Conservation (phyloP, 805 yeast species). For the Allodekkera sacchari region DNA sequence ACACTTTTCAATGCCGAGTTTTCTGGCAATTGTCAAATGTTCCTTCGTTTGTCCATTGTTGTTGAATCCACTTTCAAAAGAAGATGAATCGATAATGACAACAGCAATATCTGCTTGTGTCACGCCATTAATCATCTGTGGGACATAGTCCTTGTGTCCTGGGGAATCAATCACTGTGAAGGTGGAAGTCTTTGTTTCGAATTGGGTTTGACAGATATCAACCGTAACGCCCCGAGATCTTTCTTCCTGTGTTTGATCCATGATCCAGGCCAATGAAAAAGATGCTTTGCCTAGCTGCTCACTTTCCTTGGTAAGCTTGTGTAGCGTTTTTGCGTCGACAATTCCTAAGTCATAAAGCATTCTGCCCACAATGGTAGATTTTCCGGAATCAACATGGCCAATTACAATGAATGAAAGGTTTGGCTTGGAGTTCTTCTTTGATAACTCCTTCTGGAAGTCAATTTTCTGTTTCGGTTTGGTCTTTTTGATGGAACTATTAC, state of each 20-base stretch:
- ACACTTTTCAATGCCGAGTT: constrained; percentile 53
- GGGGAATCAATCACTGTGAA: constrained; percentile 80
- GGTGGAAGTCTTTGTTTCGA: constrained; percentile 45
- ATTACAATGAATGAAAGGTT: constrained; percentile 67
- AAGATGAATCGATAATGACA: constrained; percentile 65
- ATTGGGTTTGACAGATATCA: constrained; percentile 62
- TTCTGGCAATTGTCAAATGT: constrained; percentile 61
- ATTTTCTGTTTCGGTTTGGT: constrained; percentile 37
- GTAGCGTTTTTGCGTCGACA: constrained; percentile 55
- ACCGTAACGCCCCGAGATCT: constrained; percentile 71
- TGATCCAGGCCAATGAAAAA: constrained; percentile 77
- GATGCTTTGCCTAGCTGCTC: constrained; percentile 65
- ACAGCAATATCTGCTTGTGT: constrained; percentile 72
- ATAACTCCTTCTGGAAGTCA: constrained; percentile 33
- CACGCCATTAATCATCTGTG: constrained; percentile 80
- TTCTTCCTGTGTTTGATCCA: constrained; percentile 77
- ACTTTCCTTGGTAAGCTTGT: constrained; percentile 56
- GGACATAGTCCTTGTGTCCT: constrained; percentile 76
- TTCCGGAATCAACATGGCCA: constrained; percentile 85
- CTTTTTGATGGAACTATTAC: neutral
- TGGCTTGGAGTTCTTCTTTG: constrained; percentile 35
- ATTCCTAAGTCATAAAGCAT: constrained; percentile 58
- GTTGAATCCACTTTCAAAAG: constrained; percentile 62
- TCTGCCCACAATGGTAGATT: constrained; percentile 73
- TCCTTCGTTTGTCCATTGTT: constrained; percentile 69